Evolutionary conservation across 2,329 filamentous ascomycete genomes (phyloP), one percentile per base, ranked within the genome.

Genomic region (Colletotrichum cereale): DNA sequence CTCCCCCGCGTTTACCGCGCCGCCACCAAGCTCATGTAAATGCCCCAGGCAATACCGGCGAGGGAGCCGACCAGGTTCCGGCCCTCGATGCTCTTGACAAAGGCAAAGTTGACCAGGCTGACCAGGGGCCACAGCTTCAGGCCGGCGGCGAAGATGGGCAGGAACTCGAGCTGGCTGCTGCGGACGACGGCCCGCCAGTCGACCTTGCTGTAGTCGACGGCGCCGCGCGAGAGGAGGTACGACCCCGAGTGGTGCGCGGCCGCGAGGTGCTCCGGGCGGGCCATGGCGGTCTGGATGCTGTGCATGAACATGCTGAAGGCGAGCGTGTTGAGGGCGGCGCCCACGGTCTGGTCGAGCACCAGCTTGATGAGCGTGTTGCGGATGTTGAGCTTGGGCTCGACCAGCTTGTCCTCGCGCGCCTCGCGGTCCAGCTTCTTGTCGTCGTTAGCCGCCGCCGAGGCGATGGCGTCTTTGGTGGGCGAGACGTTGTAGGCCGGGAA

Each of bases 11-110:
- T 38, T 73, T 56, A 74, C 61, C 72, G 62, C 26, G 81, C 82
- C 52, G 86, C 86, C 74, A 89, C 81, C 76, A 95, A 82, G 78
- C 92, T 94, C 81, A 95, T 84, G 79, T 93, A 95, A 52, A 95
- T 85, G 0, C 91, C 91, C 93, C 93, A 96, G 18, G 84, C 86
- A 31, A 96, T 85, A 6, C 93, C 93, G 24, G 92, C 92, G 62
- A 92, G 79, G 74, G 90, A 89, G n/a, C 90, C 92, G 73, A 95
- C 87, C 42, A 95, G 82, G 62, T 92, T 91, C 47, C 93, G 86
- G 63, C 87, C 86, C 76, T 94, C 88, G 4, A 94, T 88, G n/a
- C 91, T 92, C 74, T 92, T 87, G 71, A 94, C 83, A 26, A 88
- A 79, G 2, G 90, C 86, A 77, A 93, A 95, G 84, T 93, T 93